phyloP scores from a whole-genome alignment of 495 filamentous ascomycete genomes.

The Podospora anserina region DNA sequence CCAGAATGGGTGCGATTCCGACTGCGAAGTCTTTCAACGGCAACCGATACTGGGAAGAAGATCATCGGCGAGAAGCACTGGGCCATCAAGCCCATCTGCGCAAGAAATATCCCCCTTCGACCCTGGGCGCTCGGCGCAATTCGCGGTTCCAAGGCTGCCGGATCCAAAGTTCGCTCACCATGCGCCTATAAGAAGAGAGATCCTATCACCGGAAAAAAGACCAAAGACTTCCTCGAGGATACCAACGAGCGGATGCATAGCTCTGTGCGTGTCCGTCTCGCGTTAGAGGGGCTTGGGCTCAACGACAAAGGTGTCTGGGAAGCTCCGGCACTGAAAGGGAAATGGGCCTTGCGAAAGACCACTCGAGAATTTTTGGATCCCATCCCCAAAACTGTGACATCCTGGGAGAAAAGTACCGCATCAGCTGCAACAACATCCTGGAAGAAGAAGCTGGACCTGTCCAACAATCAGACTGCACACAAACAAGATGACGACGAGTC shows the following conservation, averaged over 20 bases:
- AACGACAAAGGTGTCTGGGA: constrained; percentile 55
- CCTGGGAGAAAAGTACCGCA: constrained; percentile 29
- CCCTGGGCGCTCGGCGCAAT: constrained; percentile 61
- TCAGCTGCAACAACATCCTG: background rate
- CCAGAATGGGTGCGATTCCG: constrained; percentile 1
- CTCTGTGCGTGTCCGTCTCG: constrained; percentile 54
- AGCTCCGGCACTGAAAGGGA: constrained; percentile 47
- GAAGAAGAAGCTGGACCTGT: background rate
- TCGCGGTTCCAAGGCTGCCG: constrained; percentile 47
- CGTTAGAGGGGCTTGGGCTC: constrained; percentile 53
- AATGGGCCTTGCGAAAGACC: constrained; percentile 39
- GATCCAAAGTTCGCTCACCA: constrained; percentile 53
- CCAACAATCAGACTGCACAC: background rate
- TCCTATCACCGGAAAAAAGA: constrained; percentile 44
- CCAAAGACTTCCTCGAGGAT: constrained; percentile 46
- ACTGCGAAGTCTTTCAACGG: background rate
- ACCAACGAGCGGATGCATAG: constrained; percentile 67
- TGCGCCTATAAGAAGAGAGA: constrained; percentile 56
- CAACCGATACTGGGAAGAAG: constrained; percentile 8
- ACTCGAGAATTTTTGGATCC: constrained; percentile 33
- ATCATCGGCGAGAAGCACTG: constrained; percentile 31
- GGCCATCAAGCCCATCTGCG: constrained; percentile 45
- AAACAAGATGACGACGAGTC: constrained; percentile 7
- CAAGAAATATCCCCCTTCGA: constrained; percentile 48
- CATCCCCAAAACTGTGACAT: constrained; percentile 31